phyloP scores from a whole-genome alignment of 2,329 filamentous ascomycete species.

The Neofusicoccum sp. region DNA sequence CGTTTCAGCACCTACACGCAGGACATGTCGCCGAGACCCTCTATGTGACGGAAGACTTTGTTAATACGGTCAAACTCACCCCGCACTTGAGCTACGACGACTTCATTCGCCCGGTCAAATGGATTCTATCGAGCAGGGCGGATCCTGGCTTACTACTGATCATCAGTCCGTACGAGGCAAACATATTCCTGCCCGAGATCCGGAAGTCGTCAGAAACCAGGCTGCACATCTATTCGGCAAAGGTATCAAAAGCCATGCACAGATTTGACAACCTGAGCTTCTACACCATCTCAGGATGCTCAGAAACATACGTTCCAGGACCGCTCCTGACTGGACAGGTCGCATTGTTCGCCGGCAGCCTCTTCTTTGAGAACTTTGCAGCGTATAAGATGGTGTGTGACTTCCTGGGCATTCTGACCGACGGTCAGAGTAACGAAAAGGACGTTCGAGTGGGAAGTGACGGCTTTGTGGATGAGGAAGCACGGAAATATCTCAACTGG shows the following conservation, averaged over 20 bases:
- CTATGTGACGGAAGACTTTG: constrained; percentile 53
- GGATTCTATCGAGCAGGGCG: constrained; percentile 45
- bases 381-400: not conserved
- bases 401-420: not conserved
- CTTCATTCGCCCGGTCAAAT: constrained; percentile 49
- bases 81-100: not conserved
- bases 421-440: not conserved
- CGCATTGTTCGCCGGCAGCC: not conserved
- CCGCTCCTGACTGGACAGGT: not conserved
- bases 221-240: constrained; percentile 51
- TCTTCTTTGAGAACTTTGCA: not conserved
- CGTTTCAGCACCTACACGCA: not conserved
- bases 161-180: constrained; percentile 61
- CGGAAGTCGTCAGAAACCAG: constrained; percentile 31
- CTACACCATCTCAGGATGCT: not conserved
- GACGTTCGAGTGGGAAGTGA: not conserved
- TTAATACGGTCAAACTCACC: constrained; percentile 40
- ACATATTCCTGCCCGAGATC: constrained; percentile 49
- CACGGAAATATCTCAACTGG: not conserved
- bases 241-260: not conserved
- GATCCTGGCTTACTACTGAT: constrained; percentile 43
- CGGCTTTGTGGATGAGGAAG: not conserved
- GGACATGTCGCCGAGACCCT: constrained; percentile 37
- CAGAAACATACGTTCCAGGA: not conserved
- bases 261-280: not conserved